Percentiles rank a stretch among this genome's conserved stretches.
Evolutionary conservation across 1,139 yeast genomes (phyloP).

Genomic region (Yamadazyma sp.): DNA sequence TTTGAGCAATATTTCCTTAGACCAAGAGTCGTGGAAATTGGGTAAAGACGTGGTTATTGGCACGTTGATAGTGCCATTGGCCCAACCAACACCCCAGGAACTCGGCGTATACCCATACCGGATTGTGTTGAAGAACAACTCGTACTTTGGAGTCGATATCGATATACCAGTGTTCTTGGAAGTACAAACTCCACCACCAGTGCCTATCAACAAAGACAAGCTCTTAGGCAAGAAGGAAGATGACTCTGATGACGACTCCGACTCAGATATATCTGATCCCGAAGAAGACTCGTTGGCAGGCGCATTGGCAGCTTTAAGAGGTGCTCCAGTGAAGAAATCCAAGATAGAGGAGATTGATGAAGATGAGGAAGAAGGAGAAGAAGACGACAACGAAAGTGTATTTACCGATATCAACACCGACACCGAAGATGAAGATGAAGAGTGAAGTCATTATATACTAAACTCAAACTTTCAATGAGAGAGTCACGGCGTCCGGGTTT

Average conservation of each 20-base stretch:
- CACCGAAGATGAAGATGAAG: slow-evolving; percentile 55
- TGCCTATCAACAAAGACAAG: slow-evolving; percentile 18
- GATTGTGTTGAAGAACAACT: slow-evolving; percentile 60
- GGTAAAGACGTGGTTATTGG: slow-evolving; percentile 57
- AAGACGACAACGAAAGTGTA: slow-evolving; percentile 38
- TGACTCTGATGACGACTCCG: slow-evolving; percentile 33
- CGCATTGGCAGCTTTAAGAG: slow-evolving; percentile 62
- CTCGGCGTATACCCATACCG: slow-evolving; percentile 66
- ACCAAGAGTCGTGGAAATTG: slow-evolving; percentile 48
- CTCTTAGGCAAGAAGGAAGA: slow-evolving; percentile 14
- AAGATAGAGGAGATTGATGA: slow-evolving; percentile 29
- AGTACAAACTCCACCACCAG: slow-evolving; percentile 52
- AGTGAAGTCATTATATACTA: slow-evolving; percentile 12
- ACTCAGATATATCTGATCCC: slow-evolving; percentile 62
- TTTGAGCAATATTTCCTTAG: slow-evolving; percentile 53
- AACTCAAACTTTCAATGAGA: slow-evolving; percentile 21
- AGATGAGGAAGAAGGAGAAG: slow-evolving; percentile 40
- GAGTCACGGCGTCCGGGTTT: slow-evolving; percentile 45
- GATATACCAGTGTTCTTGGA: slow-evolving; percentile 66
- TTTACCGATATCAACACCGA: slow-evolving; percentile 53
- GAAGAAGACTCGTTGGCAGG: slow-evolving; percentile 67
- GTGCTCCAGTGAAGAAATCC: slow-evolving; percentile 44
- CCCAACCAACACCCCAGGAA: slow-evolving; percentile 69
- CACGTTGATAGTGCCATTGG: slow-evolving; percentile 71
- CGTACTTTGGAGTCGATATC: slow-evolving; percentile 70